Percentiles rank a stretch among this genome's conserved stretches.
phyloP scores from a whole-genome alignment of 2,329 filamentous ascomycete species.

The Lachnellula suecica region DNA sequence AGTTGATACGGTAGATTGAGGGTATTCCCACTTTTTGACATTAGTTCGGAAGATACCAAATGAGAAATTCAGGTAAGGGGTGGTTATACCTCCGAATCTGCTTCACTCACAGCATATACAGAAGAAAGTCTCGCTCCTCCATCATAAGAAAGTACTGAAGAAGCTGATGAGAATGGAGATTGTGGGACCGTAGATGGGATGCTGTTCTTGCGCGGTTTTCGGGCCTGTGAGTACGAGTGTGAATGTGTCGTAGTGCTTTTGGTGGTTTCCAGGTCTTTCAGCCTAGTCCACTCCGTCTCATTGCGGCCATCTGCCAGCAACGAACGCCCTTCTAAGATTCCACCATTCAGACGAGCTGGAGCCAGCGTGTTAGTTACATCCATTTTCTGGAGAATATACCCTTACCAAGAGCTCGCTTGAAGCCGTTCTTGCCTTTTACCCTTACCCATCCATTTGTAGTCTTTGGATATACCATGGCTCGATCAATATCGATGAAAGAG shows the following conservation, averaged over 20 bases:
- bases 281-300: slow-evolving; percentile 14
- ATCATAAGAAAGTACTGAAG: background rate
- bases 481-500: slow-evolving; percentile 20
- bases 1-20: background rate
- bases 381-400: background rate
- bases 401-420: slow-evolving; percentile 22
- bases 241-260: too few relatives aligned
- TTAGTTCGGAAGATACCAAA: too few relatives aligned
- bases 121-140: background rate
- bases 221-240: slow-evolving; percentile 13
- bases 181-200: background rate
- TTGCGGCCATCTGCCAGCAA: slow-evolving; percentile 27
- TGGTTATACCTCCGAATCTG: background rate
- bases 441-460: slow-evolving; percentile 24
- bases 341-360: slow-evolving; percentile 22
- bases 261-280: too few relatives aligned
- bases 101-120: background rate
- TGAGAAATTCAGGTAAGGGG: too few relatives aligned
- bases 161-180: background rate
- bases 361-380: background rate
- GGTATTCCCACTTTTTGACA: too few relatives aligned
- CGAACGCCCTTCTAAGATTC: slow-evolving; percentile 14
- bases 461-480: slow-evolving; percentile 22
- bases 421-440: slow-evolving; percentile 21
- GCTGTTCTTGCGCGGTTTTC: background rate